Evolutionary conservation across 441 rosid genomes (phyloP).

Genomic region (Flueggea neowawraea): DNA sequence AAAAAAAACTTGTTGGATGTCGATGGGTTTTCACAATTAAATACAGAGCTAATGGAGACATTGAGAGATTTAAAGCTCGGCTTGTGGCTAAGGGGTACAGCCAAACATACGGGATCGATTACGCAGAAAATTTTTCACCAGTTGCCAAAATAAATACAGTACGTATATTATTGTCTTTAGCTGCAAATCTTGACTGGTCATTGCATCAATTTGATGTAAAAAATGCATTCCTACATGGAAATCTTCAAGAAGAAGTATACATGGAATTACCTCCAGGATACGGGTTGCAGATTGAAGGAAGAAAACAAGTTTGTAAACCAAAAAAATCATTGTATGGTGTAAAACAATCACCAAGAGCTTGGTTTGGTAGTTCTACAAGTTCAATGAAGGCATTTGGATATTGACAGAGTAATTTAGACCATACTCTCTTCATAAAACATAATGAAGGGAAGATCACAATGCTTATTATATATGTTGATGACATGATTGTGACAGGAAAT

Average conservation of each 20-base stretch:
- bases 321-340: not conserved
- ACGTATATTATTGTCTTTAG: not conserved
- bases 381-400: not conserved
- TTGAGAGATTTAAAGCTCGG: not conserved
- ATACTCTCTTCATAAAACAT: not conserved
- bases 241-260: constrained; percentile 1
- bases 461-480: constrained; percentile 6
- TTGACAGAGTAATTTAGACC: not conserved
- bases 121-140: not conserved
- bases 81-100: not conserved
- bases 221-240: constrained; percentile 2
- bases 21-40: not conserved
- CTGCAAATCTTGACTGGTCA: not conserved
- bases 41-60: not conserved
- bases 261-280: not conserved
- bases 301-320: not conserved
- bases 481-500: constrained; percentile 3
- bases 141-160: not conserved
- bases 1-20: not conserved
- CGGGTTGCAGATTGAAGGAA: not conserved
- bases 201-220: not conserved
- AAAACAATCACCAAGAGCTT: constrained; percentile 3
- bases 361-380: not conserved
- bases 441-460: not conserved
- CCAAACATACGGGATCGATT: not conserved